phyloP scores from a whole-genome alignment of 2,329 filamentous ascomycete genomes.

The Trichophyton equinum region DNA sequence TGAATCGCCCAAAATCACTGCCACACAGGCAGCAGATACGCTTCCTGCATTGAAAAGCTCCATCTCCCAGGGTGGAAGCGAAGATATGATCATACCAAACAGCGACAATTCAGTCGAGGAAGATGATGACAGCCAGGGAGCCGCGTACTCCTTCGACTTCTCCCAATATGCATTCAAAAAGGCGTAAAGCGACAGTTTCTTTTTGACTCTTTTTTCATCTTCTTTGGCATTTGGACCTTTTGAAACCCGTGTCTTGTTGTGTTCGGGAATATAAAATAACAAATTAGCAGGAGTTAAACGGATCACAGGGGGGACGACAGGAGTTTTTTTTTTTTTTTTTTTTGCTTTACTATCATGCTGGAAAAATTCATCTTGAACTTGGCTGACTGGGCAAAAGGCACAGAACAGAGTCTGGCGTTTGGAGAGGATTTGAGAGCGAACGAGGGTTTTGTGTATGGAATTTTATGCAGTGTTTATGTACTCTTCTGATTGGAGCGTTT shows the following conservation, averaged over 20 bases:
- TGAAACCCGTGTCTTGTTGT: not conserved
- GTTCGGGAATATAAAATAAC: not conserved
- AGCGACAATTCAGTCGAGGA: slow-evolving; percentile 34
- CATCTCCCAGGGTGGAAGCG: slow-evolving; percentile 30
- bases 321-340: not conserved
- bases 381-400: no score
- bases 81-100: slow-evolving; percentile 40
- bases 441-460: not conserved
- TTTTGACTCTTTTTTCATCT: not conserved
- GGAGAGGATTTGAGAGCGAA: not conserved
- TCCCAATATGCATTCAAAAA: slow-evolving; percentile 9
- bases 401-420: not conserved
- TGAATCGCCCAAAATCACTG: not conserved
- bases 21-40: not conserved
- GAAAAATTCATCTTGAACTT: no score
- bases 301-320: not conserved
- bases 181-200: not conserved
- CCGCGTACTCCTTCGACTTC: slow-evolving; percentile 8
- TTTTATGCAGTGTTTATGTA: not conserved
- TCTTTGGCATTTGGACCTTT: not conserved
- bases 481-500: not conserved
- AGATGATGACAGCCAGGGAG: slow-evolving; percentile 8
- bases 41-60: not conserved
- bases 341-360: not conserved
- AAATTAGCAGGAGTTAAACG: not conserved